Base-by-base conservation (phyloP, 2,329 filamentous ascomycete genomes). In the Pestalotiopsis sp. region DNA sequence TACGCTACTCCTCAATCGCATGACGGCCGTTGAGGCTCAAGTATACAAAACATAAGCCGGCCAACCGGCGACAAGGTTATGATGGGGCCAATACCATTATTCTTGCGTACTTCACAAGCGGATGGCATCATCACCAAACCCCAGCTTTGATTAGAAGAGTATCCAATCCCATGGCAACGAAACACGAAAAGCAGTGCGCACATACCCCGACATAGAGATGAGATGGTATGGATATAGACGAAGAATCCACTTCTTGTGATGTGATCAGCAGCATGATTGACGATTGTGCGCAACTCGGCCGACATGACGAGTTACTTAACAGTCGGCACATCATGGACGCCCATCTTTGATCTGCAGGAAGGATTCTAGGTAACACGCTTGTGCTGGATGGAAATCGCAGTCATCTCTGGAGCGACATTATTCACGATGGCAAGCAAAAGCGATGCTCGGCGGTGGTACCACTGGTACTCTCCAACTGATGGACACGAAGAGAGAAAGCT, bases 391-490 rank as follows among this genome's bases (percentile, higher is more conserved):
- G 4, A 1, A 52, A 52, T 12, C 7, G 14, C 6, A n/a, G 17
- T n/a, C 17, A 52, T 20, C 45, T 52, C 6, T 52, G 45, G 20
- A 52, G 20, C 3, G 17, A 9, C 11, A 23, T 2, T 52, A 9
- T 9, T n/a, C 17, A 52, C 2, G 1, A 63, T 63, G 61, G 6
- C 36, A 23, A 31, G 14, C 2, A 14, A 23, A 14, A 63, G 12
- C 6, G 11, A 38, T 1, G 25, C 14, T 23, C 38, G 66, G 4
- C 66, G 61, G 17, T 73, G 72, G 72, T 70, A 71, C 23, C 66
- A 73, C 13, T 74, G 72, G 72, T 74, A 72, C 41, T 72, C 71
- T 11, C 58, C 70, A 20, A 69, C 72, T 45, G 71, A 74, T 49
- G 69, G 66, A 9, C 63, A 63, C 2, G 72, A 74, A 59, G 72